A percentile compares a stretch with the other conserved stretches of the same genome.
Conservation (phyloP, 192 early-diverging fungal species). For the Coemansia sp. region DNA sequence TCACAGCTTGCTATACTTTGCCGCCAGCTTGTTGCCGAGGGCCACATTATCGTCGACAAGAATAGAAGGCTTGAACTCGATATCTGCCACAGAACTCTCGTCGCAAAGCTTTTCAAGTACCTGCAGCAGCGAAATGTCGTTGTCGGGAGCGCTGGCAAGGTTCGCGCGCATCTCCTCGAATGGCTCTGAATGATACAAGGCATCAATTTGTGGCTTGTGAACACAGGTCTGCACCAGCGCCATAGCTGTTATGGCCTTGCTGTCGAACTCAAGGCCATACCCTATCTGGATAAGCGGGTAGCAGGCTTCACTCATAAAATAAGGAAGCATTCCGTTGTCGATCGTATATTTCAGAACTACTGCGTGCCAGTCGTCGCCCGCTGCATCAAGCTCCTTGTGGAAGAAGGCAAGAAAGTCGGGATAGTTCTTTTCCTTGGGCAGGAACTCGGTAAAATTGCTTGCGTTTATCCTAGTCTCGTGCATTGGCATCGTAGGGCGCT, state of each 20-base stretch:
- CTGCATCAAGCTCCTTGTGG: slow-evolving; percentile 40
- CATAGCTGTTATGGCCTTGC: slow-evolving; percentile 55
- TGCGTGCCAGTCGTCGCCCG: slow-evolving; percentile 37
- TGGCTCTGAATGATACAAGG: slow-evolving; percentile 13
- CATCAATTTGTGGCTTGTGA: slow-evolving; percentile 10
- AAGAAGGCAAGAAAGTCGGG: slow-evolving; percentile 56
- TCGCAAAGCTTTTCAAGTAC: slow-evolving; percentile 35
- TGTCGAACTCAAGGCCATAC: slow-evolving; percentile 63
- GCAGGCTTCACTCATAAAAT: slow-evolving; percentile 54
- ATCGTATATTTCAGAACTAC: slow-evolving; percentile 53
- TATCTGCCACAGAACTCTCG: slow-evolving; percentile 25
- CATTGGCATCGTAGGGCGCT: slow-evolving; percentile 18
- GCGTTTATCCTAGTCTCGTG: slow-evolving; percentile 34
- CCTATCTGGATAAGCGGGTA: slow-evolving; percentile 67
- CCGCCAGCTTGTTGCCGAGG: slow-evolving; percentile 5
- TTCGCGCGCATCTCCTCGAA: slow-evolving; percentile 13
- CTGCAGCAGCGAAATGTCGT: slow-evolving; percentile 31
- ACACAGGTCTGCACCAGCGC: slow-evolving; percentile 57
- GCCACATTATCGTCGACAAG: neutral
- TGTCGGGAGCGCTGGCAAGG: neutral
- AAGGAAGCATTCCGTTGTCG: slow-evolving; percentile 43
- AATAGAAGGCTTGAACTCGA: slow-evolving; percentile 10
- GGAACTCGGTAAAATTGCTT: slow-evolving; percentile 35
- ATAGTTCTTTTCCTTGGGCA: slow-evolving; percentile 47
- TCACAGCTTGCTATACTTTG: slow-evolving; percentile 52